Conservation (phyloP, 2,329 filamentous ascomycete genomes). For the Teratosphaeria epicoccoides region DNA sequence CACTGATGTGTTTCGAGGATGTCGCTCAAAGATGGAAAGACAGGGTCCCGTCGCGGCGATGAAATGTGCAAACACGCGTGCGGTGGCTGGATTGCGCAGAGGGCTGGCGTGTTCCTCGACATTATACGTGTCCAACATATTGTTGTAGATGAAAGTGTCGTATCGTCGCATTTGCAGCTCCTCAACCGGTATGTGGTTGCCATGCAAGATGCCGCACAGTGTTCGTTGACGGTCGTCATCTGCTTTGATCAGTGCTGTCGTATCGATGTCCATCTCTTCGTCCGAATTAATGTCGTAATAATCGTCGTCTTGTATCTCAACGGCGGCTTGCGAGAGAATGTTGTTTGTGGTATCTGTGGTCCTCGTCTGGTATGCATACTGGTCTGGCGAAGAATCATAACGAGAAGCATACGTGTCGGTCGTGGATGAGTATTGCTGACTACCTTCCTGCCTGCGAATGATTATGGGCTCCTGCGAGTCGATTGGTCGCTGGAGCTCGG, state of each 20-base stretch:
- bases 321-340: conserved; percentile 27
- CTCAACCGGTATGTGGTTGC: conserved; percentile 19
- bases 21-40: conserved; percentile 78
- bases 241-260: conserved; percentile 6
- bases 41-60: conserved; percentile 77
- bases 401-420: background rate
- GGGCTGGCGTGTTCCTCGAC: conserved; percentile 47
- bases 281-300: conserved; percentile 41
- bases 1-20: conserved; percentile 61
- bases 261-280: conserved; percentile 30
- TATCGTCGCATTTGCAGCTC: conserved; percentile 29
- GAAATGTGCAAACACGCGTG: conserved; percentile 82
- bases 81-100: conserved; percentile 67
- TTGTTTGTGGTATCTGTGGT: conserved; percentile 14
- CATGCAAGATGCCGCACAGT: conserved; percentile 17
- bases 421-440: background rate
- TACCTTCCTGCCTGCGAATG: background rate
- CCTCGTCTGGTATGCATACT: background rate
- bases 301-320: conserved; percentile 39
- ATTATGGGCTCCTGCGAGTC: conserved; percentile 6
- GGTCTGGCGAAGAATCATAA: background rate
- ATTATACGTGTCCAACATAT: conserved; percentile 36
- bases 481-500: conserved; percentile 13
- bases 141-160: conserved; percentile 37
- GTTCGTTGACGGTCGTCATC: conserved; percentile 13